A percentile compares a stretch with the other conserved stretches of the same genome.
These are phyloP conservation scores for Omphalea diandra DNA, from an alignment of 441 rosid species.

Conservation along the genomic window DNA sequence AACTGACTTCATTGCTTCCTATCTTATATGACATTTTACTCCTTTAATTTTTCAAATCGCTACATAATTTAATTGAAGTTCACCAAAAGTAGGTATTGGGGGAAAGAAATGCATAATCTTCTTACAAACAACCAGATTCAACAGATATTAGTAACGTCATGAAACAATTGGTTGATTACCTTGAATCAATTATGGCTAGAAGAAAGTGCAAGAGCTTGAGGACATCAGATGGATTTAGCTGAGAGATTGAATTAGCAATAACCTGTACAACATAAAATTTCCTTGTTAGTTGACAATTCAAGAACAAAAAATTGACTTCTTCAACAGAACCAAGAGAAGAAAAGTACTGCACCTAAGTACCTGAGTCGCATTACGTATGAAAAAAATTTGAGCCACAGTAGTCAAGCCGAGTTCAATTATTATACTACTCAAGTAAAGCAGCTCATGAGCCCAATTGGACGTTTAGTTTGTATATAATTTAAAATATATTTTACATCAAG, in stretches of 20 bases:
- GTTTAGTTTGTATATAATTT: too few species aligned
- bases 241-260: constrained; percentile 71
- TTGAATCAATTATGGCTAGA: constrained; percentile 62
- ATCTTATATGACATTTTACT: background rate
- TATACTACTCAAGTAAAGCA: too few species aligned
- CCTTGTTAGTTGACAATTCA: background rate
- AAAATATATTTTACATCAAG: too few species aligned
- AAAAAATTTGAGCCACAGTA: background rate
- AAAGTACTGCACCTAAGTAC: background rate
- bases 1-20: background rate
- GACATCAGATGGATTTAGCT: constrained; percentile 71
- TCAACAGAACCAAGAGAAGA: background rate
- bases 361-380: background rate
- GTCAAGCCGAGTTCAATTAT: too few species aligned
- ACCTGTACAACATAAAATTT: constrained; percentile 45
- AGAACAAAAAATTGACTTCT: background rate
- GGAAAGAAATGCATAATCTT: too few species aligned
- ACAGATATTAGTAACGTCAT: background rate
- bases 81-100: too few species aligned
- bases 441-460: too few species aligned
- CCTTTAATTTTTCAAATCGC: too few species aligned
- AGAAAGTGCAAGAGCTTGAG: constrained; percentile 72
- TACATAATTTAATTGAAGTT: background rate
- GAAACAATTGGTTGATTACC: constrained; percentile 38
- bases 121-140: constrained; percentile 6